Percentiles rank a stretch among this genome's conserved stretches.
Conservation (phyloP, 108 stramenopile genomes). For the Parietichytrium sp. region DNA sequence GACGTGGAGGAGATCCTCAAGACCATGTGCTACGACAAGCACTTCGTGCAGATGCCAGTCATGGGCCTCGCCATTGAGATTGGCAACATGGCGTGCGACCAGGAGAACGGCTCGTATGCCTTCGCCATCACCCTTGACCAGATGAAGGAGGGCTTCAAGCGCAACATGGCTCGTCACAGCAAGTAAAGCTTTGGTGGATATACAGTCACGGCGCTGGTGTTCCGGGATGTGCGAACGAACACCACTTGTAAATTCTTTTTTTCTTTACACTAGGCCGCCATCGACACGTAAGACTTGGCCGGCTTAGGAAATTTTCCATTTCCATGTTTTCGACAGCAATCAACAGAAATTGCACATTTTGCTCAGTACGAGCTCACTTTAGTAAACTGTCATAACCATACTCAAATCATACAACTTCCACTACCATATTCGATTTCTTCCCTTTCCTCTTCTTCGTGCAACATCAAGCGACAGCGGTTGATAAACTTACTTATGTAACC, state of each 20-base stretch:
- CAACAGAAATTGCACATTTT: no score
- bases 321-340: no score
- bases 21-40: conserved; percentile 53
- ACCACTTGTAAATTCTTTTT: conserved; percentile 44
- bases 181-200: conserved; percentile 31
- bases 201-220: conserved; percentile 46
- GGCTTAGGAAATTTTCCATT: no score
- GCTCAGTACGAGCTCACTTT: no score
- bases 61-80: conserved; percentile 49
- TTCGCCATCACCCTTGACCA: conserved; percentile 41
- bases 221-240: conserved; percentile 50
- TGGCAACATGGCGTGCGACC: conserved; percentile 48
- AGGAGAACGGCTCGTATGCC: conserved; percentile 43
- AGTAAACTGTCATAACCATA: no score
- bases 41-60: conserved; percentile 45
- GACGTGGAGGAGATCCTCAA: conserved; percentile 40
- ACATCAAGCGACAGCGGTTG: no score
- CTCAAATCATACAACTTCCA: no score
- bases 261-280: conserved; percentile 34
- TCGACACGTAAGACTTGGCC: conserved; percentile 5
- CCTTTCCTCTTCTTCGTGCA: no score
- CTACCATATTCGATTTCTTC: no score
- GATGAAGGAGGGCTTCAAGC: conserved; percentile 28
- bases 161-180: conserved; percentile 40
- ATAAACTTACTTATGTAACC: conserved; percentile 1